Percentiles rank a stretch among this genome's conserved stretches.
Conservation (phyloP, 768 basidiomycete species). For the Cystofilobasidium macerans region DNA sequence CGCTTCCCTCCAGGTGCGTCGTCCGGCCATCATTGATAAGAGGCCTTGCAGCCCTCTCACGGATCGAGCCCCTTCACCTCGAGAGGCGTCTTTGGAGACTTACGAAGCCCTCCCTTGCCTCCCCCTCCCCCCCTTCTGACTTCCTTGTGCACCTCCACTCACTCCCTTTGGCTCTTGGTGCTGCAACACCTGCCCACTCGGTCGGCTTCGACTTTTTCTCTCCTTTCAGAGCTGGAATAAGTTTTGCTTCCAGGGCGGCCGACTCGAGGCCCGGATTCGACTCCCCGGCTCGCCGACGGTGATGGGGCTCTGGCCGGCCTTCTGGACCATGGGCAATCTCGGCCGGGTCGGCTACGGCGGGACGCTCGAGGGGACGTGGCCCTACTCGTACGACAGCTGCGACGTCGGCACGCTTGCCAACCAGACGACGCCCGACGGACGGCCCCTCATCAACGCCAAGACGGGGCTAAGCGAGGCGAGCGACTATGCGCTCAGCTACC, state of each 20-base stretch:
- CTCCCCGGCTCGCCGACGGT: slow-evolving; percentile 59
- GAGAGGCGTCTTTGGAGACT: no score
- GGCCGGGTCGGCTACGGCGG: slow-evolving; percentile 60
- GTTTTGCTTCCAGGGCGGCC: slow-evolving; percentile 85
- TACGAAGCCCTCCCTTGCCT: no score
- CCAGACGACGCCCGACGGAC: slow-evolving; percentile 56
- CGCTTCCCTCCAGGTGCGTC: slow-evolving; percentile 35
- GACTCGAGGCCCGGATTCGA: slow-evolving; percentile 57
- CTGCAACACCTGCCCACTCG: background rate
- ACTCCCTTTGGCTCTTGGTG: background rate
- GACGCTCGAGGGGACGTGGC: slow-evolving; percentile 26
- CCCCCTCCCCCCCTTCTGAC: no score
- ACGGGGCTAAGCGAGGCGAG: slow-evolving; percentile 47
- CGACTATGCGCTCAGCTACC: slow-evolving; percentile 57
- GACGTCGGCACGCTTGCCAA: slow-evolving; percentile 86
- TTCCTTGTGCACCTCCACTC: background rate
- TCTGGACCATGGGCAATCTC: slow-evolving; percentile 61
- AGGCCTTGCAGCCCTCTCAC: no score
- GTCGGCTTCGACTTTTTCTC: no score
- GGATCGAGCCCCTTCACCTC: no score
- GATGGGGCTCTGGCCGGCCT: slow-evolving; percentile 42
- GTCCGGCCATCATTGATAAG: no score
- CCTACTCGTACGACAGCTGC: slow-evolving; percentile 47
- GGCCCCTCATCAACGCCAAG: slow-evolving; percentile 51
- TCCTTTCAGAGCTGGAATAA: slow-evolving; percentile 50